Conservation (phyloP, 805 yeast genomes). For the Ogataea trehaloabstinens region DNA sequence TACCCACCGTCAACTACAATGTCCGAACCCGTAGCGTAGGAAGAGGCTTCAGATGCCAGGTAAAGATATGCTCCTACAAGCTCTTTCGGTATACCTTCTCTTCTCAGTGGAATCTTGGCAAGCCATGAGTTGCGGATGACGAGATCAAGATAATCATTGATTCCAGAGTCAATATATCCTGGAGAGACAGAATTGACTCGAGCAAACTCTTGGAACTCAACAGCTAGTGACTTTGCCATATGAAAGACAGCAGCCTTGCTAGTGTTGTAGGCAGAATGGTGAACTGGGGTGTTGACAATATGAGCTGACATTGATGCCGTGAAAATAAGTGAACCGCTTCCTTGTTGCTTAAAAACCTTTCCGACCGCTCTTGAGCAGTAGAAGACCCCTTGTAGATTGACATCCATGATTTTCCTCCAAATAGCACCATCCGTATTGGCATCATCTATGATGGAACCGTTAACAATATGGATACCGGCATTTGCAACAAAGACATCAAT, state of each 20-base stretch:
- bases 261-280: slow-evolving; percentile 48
- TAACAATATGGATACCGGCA: slow-evolving; percentile 36
- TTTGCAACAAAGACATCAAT: slow-evolving; percentile 43
- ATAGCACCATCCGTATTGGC: slow-evolving; percentile 25
- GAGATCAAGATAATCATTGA: slow-evolving; percentile 21
- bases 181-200: slow-evolving; percentile 50
- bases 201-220: slow-evolving; percentile 50
- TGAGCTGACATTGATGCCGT: slow-evolving; percentile 58
- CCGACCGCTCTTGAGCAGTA: slow-evolving; percentile 52
- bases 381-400: slow-evolving; percentile 48
- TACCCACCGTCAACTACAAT: slow-evolving; percentile 52
- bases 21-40: slow-evolving; percentile 51
- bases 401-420: slow-evolving; percentile 49
- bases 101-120: slow-evolving; percentile 34
- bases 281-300: slow-evolving; percentile 51
- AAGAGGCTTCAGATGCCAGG: slow-evolving; percentile 53
- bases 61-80: slow-evolving; percentile 50
- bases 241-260: slow-evolving; percentile 51
- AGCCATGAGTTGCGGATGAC: slow-evolving; percentile 26
- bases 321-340: slow-evolving; percentile 48
- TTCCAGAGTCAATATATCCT: slow-evolving; percentile 48
- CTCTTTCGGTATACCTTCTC: slow-evolving; percentile 47
- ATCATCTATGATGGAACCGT: slow-evolving; percentile 23
- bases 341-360: slow-evolving; percentile 42
- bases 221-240: slow-evolving; percentile 44